A percentile compares a stretch with the other conserved stretches of the same genome.
These are phyloP conservation scores for Nakazawaea wyomingensis DNA, from an alignment of 805 yeast species.

Conservation along the genomic window DNA sequence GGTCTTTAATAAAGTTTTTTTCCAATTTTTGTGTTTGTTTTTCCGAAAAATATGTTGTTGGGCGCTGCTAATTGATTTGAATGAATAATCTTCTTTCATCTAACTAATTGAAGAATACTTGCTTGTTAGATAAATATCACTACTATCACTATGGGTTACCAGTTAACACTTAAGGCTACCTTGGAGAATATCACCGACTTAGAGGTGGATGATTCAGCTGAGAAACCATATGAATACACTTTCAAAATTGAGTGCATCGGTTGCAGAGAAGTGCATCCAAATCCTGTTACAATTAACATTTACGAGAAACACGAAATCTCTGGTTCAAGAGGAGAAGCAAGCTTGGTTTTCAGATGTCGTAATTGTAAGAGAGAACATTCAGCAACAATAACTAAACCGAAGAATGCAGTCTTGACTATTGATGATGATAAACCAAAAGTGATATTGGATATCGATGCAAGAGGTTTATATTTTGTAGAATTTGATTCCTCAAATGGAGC, in stretches of 20 bases:
- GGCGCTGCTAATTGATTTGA: too few species aligned
- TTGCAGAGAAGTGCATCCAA: constrained; percentile 75
- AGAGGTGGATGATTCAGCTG: constrained; percentile 54
- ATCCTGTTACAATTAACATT: constrained; percentile 62
- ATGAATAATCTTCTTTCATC: too few species aligned
- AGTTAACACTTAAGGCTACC: constrained; percentile 30
- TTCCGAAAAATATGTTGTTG: too few species aligned
- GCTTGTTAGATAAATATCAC: neutral
- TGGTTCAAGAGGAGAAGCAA: constrained; percentile 79
- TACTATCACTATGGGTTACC: constrained; percentile 18
- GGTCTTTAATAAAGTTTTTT: too few species aligned
- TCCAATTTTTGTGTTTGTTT: too few species aligned
- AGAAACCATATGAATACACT: constrained; percentile 66
- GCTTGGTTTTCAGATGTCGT: constrained; percentile 72
- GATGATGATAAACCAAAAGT: constrained; percentile 41
- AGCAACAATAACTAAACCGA: constrained; percentile 14
- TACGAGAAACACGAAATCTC: constrained; percentile 60
- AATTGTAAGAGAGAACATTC: constrained; percentile 41
- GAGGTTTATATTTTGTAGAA: constrained; percentile 73
- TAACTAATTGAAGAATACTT: too few species aligned
- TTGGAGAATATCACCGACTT: constrained; percentile 29
- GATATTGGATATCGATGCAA: constrained; percentile 69
- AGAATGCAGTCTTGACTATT: constrained; percentile 27
- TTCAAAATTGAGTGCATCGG: constrained; percentile 70
- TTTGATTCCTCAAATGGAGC: constrained; percentile 58